phyloP scores from a whole-genome alignment of 1,284 basidiomycete genomes.

The Sanghuangporus baumii region DNA sequence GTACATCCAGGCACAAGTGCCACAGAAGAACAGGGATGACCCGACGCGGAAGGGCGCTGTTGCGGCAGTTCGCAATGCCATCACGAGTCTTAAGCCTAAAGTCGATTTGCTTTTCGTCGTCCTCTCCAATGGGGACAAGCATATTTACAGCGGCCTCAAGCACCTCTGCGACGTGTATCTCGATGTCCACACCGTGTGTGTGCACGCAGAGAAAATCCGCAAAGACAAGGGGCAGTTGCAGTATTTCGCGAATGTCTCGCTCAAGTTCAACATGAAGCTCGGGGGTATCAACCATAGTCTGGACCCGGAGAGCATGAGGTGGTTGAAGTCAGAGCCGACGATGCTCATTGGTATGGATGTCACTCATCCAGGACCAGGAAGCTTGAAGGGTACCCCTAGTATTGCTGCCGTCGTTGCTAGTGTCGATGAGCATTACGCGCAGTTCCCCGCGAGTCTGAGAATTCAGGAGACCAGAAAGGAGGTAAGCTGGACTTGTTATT shows the following conservation, averaged over 20 bases:
- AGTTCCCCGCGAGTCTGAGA: constrained; percentile 67
- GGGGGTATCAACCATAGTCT: constrained; percentile 70
- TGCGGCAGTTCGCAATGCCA: constrained; percentile 26
- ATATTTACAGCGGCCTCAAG: constrained; percentile 67
- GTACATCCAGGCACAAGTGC: constrained; percentile 36
- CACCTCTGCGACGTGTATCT: constrained; percentile 59
- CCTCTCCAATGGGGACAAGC: constrained; percentile 60
- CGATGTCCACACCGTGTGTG: constrained; percentile 65
- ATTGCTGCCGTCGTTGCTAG: constrained; percentile 79
- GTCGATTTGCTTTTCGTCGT: constrained; percentile 43
- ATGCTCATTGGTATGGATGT: constrained; percentile 84
- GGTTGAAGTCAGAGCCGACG: constrained; percentile 52
- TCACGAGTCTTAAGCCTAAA: constrained; percentile 28
- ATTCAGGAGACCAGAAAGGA: constrained; percentile 73
- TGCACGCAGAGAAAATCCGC: constrained; percentile 56
- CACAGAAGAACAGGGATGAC: constrained; percentile 39
- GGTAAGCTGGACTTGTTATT: constrained; percentile 33
- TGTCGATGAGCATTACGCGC: constrained; percentile 52
- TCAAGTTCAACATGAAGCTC: constrained; percentile 79
- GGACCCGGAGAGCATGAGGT: constrained; percentile 44
- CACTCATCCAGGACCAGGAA: constrained; percentile 70
- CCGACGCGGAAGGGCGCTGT: constrained; percentile 44
- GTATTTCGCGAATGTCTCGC: constrained; percentile 72
- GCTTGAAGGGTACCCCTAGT: constrained; percentile 62
- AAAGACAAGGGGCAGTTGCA: constrained; percentile 59